These are phyloP conservation scores for Apophysomyces sp. DNA, from an alignment of 371 early-diverging fungal genomes.

Conservation along the genomic window DNA sequence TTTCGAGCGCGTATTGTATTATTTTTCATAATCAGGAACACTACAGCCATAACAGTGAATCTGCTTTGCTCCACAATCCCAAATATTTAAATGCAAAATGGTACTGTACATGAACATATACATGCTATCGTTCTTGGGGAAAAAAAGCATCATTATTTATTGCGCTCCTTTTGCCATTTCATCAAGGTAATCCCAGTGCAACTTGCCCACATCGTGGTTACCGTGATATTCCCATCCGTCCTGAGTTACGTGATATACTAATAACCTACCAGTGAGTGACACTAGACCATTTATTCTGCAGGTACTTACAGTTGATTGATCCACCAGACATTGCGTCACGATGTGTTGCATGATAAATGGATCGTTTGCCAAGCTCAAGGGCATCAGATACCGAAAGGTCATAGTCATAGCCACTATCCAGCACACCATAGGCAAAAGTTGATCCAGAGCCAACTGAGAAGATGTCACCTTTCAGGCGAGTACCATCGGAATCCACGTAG, in stretches of 20 bases:
- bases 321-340: constrained; percentile 99
- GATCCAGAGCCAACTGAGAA: constrained; percentile 99
- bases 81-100: neutral
- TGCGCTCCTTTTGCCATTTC: constrained; percentile 34
- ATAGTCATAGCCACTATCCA: constrained; percentile 90
- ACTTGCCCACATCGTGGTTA: constrained; percentile 82
- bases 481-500: constrained; percentile 99
- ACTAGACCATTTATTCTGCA: neutral
- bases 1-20: too few species aligned
- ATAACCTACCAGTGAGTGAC: neutral
- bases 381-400: constrained; percentile 95
- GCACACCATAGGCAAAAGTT: constrained; percentile 97
- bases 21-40: too few species aligned
- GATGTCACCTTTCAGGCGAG: constrained; percentile 87
- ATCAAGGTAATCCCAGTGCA: constrained; percentile 81
- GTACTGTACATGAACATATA: too few species aligned
- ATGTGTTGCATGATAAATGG: constrained; percentile 99
- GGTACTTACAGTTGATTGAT: constrained; percentile 76
- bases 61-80: neutral
- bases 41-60: too few species aligned
- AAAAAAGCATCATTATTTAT: constrained; percentile 10
- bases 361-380: constrained; percentile 91
- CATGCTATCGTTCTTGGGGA: neutral
- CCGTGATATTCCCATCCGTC: constrained; percentile 92
- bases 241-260: constrained; percentile 92